Conservation (phyloP, 1,284 basidiomycete species). For the Heterobasidion occidentale region DNA sequence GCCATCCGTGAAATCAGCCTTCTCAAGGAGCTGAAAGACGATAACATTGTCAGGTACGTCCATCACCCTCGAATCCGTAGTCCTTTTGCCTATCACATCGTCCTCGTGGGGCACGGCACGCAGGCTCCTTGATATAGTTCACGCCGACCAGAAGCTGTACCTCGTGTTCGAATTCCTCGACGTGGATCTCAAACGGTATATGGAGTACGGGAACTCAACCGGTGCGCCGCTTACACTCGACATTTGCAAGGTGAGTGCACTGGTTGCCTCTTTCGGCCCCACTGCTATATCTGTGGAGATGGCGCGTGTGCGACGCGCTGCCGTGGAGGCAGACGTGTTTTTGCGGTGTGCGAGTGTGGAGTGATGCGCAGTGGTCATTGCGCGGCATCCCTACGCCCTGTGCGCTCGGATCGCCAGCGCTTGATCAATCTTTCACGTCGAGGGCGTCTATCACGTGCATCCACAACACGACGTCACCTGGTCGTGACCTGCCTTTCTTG, state of each 20-base stretch:
- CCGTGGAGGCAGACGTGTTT: neutral
- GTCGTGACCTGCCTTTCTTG: neutral
- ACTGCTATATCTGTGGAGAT: neutral
- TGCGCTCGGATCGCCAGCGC: too few relatives aligned
- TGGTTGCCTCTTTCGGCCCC: neutral
- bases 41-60: constrained; percentile 84
- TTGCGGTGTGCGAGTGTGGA: neutral
- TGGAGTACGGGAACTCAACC: constrained; percentile 77
- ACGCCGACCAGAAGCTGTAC: constrained; percentile 94
- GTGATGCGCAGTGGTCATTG: neutral
- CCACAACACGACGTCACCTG: neutral
- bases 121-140: constrained; percentile 93
- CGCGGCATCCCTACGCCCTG: neutral
- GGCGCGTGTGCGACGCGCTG: constrained; percentile 13
- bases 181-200: constrained; percentile 93
- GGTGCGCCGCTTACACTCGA: constrained; percentile 68
- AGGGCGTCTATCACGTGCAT: constrained; percentile 3
- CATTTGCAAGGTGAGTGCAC: constrained; percentile 72
- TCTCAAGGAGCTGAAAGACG: constrained; percentile 93
- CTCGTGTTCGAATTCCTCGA: constrained; percentile 96
- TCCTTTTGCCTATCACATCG: neutral
- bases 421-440: neutral
- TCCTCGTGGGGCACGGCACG: neutral
- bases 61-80: neutral
- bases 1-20: constrained; percentile 97